Evolutionary conservation across 2,329 filamentous ascomycete genomes (phyloP).

Genomic region (Graphilbum fragrans): DNA sequence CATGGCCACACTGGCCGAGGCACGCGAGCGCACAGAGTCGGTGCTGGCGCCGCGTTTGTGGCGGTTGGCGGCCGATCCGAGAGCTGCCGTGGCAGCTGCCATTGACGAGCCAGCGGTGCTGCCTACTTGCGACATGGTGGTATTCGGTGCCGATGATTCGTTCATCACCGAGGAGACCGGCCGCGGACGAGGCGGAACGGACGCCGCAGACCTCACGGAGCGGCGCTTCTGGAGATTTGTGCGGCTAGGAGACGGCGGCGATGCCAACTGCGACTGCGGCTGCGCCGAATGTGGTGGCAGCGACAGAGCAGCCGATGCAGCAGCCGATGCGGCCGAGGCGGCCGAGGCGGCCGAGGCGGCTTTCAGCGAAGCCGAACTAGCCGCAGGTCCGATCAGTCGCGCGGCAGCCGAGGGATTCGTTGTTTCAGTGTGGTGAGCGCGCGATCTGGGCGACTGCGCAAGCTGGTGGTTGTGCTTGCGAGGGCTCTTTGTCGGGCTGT

Average conservation of each 20-base stretch:
- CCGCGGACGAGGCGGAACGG: background rate
- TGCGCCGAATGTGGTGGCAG: background rate
- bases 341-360: slow-evolving; percentile 3
- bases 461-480: too few relatives aligned
- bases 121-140: too few relatives aligned
- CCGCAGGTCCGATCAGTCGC: background rate
- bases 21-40: slow-evolving; percentile 10
- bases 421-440: background rate
- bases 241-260: too few relatives aligned
- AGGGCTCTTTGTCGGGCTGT: background rate
- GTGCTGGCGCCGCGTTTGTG: slow-evolving; percentile 30
- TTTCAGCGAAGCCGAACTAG: slow-evolving; percentile 7
- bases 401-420: background rate
- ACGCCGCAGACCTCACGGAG: background rate
- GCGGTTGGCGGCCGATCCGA: slow-evolving; percentile 10
- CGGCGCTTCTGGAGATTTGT: too few relatives aligned
- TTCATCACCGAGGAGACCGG: too few relatives aligned
- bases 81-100: slow-evolving; percentile 55
- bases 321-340: background rate
- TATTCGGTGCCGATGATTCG: too few relatives aligned
- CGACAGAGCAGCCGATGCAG: background rate
- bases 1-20: slow-evolving; percentile 55
- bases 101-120: slow-evolving; percentile 54
- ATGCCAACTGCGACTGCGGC: too few relatives aligned
- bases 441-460: background rate